Base-by-base conservation (phyloP, 345 rosid species). In the Moringa oleifera region DNA sequence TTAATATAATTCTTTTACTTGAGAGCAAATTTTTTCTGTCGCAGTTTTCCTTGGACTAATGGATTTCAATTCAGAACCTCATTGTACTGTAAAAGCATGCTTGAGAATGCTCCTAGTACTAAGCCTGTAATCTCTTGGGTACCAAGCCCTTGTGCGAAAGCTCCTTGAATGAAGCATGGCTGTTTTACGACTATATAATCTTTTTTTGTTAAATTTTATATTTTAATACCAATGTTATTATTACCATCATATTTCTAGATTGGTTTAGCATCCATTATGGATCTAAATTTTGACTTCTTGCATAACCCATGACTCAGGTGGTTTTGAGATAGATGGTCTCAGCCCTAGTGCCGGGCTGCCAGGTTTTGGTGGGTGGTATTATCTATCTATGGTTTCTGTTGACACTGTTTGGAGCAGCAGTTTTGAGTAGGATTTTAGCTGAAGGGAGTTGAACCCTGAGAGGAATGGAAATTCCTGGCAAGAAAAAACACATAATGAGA, bases 401-500 rank as follows among this genome's bases (percentile, higher is more conserved):
- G 13, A 15, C 12, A 41, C 12, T 41, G 12, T 41, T 15, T 41
- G 16, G 12, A 41, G 47, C 47, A 41, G 47, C 12, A 5, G 6
- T 11, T 1, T 41, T 4, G 55, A 0, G 19, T 28, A 58, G 61
- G 50, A 31, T 25, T 11, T 49, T 59, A 56, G 46, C 59, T 25
- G 22, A 59, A 59, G 53, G 53, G 57, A 65, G 47, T 33, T 62
- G 67, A 56, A 22, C 24, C 25, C 13, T 41, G 47, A 11, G 1
- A 41, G 47, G 47, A 41, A 15, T 33, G 13, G 47, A 41, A 41
- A 11, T 5, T 41, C 33, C 12, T 11, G 47, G 17, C 47, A 41
- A 41, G 47, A 41, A 1, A n/a, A 41, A 15, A 16, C 47, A 41
- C 47, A 41, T 41, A 41, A 11, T 41, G 47, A 15, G 16, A 41